A percentile compares a stretch with the other conserved stretches of the same genome.
Conservation (phyloP, 2,329 filamentous ascomycete genomes). For the Colletotrichum noveboracense region DNA sequence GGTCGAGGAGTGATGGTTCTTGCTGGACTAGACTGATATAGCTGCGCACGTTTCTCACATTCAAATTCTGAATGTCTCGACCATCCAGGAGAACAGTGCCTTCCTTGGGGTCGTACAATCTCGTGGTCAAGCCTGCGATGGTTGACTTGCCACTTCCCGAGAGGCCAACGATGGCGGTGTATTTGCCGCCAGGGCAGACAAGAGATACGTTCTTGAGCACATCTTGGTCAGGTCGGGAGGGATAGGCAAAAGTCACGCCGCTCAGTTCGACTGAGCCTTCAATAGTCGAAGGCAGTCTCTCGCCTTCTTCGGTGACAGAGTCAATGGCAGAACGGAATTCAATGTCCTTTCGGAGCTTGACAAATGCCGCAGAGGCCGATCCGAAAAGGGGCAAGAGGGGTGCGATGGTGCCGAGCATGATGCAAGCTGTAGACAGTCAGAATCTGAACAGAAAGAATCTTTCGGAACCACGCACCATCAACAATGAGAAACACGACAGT, state of each 20-base stretch:
- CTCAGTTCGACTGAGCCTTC: conserved; percentile 50
- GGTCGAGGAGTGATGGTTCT: conserved; percentile 48
- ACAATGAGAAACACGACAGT: conserved; percentile 70
- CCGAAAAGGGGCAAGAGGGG: conserved; percentile 68
- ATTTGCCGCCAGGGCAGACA: conserved; percentile 51
- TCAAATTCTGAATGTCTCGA: conserved; percentile 50
- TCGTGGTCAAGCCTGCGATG: conserved; percentile 57
- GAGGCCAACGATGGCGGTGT: conserved; percentile 63
- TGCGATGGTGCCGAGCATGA: conserved; percentile 67
- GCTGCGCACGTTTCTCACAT: conserved; percentile 48
- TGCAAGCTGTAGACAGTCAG: conserved; percentile 48
- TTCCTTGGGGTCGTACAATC: conserved; percentile 61
- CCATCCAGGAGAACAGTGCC: conserved; percentile 55
- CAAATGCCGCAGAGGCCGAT: conserved; percentile 61
- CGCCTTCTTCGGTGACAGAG: conserved; percentile 36
- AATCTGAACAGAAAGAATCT: conserved; percentile 40
- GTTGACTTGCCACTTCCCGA: conserved; percentile 65
- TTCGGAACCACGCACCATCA: conserved; percentile 47
- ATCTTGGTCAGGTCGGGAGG: conserved; percentile 44
- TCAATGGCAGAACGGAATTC: conserved; percentile 54
- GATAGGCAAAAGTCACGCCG: conserved; percentile 50
- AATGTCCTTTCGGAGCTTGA: conserved; percentile 64
- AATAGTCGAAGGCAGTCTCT: conserved; percentile 51
- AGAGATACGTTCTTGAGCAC: conserved; percentile 51
- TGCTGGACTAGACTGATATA: conserved; percentile 51